A percentile compares a stretch with the other conserved stretches of the same genome.
These are phyloP conservation scores for Rhodotorula sp. DNA, from an alignment of 1,284 basidiomycete species.

Conservation along the genomic window DNA sequence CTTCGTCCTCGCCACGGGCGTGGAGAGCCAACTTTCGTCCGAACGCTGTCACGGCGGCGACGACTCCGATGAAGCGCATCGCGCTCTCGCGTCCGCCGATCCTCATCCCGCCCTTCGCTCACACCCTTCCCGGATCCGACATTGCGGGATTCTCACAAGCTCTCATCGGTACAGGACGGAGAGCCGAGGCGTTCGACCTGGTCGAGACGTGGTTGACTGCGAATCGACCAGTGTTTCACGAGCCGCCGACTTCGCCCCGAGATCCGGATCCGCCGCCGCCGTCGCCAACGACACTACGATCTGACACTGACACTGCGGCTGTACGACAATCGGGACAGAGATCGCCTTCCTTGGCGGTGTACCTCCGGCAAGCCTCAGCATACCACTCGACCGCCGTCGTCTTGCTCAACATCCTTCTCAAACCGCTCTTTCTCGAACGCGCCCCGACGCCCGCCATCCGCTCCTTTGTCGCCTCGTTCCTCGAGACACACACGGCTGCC, in stretches of 20 bases:
- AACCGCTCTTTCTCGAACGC: constrained; percentile 17
- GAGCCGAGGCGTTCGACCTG: constrained; percentile 13
- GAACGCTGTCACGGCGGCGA: background rate
- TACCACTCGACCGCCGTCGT: constrained; percentile 30
- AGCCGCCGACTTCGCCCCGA: background rate
- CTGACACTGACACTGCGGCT: background rate
- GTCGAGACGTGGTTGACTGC: constrained; percentile 26
- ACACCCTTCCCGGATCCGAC: constrained; percentile 13
- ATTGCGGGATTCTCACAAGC: constrained; percentile 20
- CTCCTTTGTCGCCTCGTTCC: constrained; percentile 13
- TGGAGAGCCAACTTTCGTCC: background rate
- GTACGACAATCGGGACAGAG: background rate
- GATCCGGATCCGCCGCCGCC: background rate
- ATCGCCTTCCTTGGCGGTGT: background rate
- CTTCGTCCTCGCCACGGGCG: background rate
- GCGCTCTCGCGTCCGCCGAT: background rate
- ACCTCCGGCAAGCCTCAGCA: background rate
- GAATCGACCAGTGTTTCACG: constrained; percentile 7
- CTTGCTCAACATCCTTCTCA: constrained; percentile 35
- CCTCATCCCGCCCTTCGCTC: constrained; percentile 14
- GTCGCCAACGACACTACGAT: background rate
- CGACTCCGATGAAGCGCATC: background rate
- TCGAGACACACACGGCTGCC: background rate
- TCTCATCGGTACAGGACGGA: constrained; percentile 7
- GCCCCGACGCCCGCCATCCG: background rate